Base-by-base conservation (phyloP, 148 eudicot genomes). In the Diospyros lotus region DNA sequence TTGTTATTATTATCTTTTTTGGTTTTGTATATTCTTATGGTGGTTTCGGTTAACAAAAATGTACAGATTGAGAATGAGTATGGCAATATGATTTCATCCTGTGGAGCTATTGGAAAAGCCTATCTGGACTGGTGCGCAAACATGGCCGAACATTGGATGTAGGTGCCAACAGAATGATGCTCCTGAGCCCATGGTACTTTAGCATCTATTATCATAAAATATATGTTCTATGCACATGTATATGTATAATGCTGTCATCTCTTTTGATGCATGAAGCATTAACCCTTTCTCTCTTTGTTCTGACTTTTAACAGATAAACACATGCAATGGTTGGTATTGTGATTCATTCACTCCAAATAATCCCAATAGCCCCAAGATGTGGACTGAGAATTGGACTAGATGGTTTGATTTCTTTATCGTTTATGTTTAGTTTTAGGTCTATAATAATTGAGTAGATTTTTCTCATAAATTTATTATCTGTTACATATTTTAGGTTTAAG, bases 11-110 rank as follows among this genome's bases (percentile, higher is more conserved):
- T 12, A 6, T 14, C 1, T 0, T 13, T 17, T 9, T 18, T 69
- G 14, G 0, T 11, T 4, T 1, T 38, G 28, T 41, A 28, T 28
- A 28, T 28, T 28, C 28, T 28, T 28, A 28, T 28, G 28, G 28
- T 28, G 28, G 28, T 28, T 28, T 28, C 28, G 73, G 1, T 12
- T 1, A 56, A 38, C 43, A 10, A 9, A 28, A 43, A 2, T 10
- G 3, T 4, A 66, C 51, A 90, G 91, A 87, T 90, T 46, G 94
- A 90, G 77, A 90, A 88, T 68, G 91, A 90, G 66, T 90, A 88
- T 73, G 91, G 91, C 0, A 88, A 90, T 68, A 62, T 88, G 0
- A 83, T 82, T 62, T 1, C 40, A 5, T 6, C 78, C 0, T 90
- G 86, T 68, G 88, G 86, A 14, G 82, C 78, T 48, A 85, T 79